Base-by-base conservation (phyloP, 805 yeast species). In the Saccharomycopsis fibuligera region DNA sequence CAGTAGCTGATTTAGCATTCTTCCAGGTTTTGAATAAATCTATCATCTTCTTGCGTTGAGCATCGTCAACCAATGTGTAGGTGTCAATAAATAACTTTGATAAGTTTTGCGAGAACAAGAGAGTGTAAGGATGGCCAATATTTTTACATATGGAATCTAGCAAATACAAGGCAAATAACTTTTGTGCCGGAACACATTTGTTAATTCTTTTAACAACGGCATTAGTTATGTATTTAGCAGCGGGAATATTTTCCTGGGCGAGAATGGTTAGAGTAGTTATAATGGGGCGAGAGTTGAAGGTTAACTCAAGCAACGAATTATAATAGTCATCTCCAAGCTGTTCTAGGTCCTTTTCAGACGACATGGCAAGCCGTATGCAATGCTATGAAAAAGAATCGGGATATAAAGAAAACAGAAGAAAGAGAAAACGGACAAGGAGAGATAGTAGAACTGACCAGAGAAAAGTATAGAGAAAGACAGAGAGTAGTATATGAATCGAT, bases 61-160 rank as follows among this genome's bases (percentile, higher is more conserved):
- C 65, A 57, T 87, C 95, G 58, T 80, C 83, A 35, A 86, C 91
- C 47, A 83, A 68, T n/a, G 86, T 74, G 62, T 86, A 93, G 2
- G 89, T 82, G 54, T 78, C 80, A 23, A 85, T 80, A 65, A 84
- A 91, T 2, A 86, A 68, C 56, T 74, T 76, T 66, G 76, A 83
- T 41, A 89, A 67, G 54, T 81, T 80, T 55, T 78, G 72, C 45
- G 90, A 83, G 62, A 93, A 79, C 45, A 86, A 63, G 5, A 80
- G 72, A n/a, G 88, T 86, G 63, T 91, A 93, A 1, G 98, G 97
- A 53, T 81, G 75, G 6, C 97, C 96, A 29, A 87, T 82, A 59
- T 83, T 86, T 64, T 93, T 93, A 67, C 91, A 85, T 42, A 93
- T 85, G 16, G 97, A 89, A 64, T 93, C 98, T 48, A 93, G 66